Base-by-base conservation (phyloP, 139 green algal genomes). In the Closterium sp. region DNA sequence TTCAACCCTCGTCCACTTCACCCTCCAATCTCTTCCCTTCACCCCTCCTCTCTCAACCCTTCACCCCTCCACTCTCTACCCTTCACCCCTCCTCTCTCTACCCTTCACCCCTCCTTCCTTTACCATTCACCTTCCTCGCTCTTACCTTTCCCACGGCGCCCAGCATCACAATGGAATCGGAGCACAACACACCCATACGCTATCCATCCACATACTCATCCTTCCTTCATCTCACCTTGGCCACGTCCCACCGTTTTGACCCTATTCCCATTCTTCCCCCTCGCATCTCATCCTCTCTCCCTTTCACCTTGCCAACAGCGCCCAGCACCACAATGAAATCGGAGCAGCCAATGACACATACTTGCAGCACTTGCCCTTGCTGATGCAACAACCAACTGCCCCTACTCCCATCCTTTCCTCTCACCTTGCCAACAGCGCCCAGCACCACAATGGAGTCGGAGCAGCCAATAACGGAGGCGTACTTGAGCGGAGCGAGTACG, bases 391-490 rank as follows among this genome's bases (percentile, higher is more conserved):
- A 22, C 45, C 45, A 13, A 17, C 5, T 70, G 32, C 45, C 45
- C 45, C 10, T 70, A 22, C 11, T 22, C 45, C 45, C 45, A 70
- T 73, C 10, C 50, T 24, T 24, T 86, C n/a, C n/a, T 21, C 89
- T 87, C 29, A 95, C 91, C 90, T 92, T 93, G 28, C 93, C 91
- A 11, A 92, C 91, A 21, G 93, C 73, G 9, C 93, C 93, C 24
- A 95, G 91, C 22, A 95, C 93, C 27, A 94, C 86, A 24, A 89
- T 94, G 93, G 50, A 92, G 73, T 95, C 93, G 24, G 91, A 91
- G 91, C 93, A 95, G 86, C 91, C 91, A 19, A 90, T 45, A 32
- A 95, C 24, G 32, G 73, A 45, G 91, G 93, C 93, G 70, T 94
- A 94, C 62, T 85, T 79, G 30, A 95, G 89, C 28, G 93, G 93